These are phyloP conservation scores for Wickerhamomyces chambardii DNA, from an alignment of 805 yeast species.

Conservation along the genomic window DNA sequence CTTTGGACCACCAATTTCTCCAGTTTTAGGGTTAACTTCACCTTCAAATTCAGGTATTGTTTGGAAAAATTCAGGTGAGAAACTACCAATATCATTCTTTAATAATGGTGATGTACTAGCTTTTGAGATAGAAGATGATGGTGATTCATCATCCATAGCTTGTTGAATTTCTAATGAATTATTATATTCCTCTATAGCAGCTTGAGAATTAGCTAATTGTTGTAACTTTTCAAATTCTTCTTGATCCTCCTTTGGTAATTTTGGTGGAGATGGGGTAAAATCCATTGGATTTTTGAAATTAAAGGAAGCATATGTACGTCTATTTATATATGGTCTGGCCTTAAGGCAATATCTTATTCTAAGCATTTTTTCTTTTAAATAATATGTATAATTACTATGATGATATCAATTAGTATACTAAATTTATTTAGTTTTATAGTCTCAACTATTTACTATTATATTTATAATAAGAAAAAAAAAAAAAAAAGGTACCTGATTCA, in stretches of 20 bases:
- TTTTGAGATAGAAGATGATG: constrained; percentile 20
- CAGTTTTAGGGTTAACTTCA: constrained; percentile 84
- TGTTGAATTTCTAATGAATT: constrained; percentile 28
- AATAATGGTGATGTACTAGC: constrained; percentile 24
- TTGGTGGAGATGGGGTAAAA: constrained; percentile 45
- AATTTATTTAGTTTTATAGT: no score
- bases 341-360: no score
- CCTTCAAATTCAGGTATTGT: constrained; percentile 96
- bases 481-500: no score
- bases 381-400: no score
- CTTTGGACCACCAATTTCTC: constrained; percentile 95
- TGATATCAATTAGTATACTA: no score
- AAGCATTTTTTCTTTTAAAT: no score
- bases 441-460: no score
- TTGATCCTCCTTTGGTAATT: constrained; percentile 71
- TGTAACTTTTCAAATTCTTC: constrained; percentile 88
- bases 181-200: constrained; percentile 70
- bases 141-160: no score
- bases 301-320: no score
- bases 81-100: constrained; percentile 49
- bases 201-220: constrained; percentile 69
- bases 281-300: constrained; percentile 1
- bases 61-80: constrained; percentile 62
- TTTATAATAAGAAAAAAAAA: no score
- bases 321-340: no score